Conservation (phyloP, 768 basidiomycete species). For the Leccinum broughii region DNA sequence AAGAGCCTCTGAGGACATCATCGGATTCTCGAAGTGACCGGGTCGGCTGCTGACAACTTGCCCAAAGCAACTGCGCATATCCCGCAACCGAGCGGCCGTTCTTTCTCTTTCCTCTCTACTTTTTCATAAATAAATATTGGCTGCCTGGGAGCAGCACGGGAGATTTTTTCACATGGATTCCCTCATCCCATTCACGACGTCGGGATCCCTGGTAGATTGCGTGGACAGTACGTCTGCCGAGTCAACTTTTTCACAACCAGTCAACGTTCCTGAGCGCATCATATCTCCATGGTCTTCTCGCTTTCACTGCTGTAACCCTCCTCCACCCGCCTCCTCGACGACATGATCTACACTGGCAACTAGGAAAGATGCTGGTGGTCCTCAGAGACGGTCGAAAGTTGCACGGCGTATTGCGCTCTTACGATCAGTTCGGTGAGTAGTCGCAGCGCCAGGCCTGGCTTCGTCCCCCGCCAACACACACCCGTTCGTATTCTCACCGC, state of each 20-base stretch:
- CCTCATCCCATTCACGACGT: conserved; percentile 97
- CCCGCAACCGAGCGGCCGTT: conserved; percentile 19
- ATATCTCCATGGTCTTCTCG: no score
- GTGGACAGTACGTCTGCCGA: conserved; percentile 97
- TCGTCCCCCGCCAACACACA: neutral
- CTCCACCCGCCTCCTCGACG: neutral
- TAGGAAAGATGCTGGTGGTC: conserved; percentile 99
- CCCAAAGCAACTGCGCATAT: conserved; percentile 2
- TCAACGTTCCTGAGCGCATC: conserved; percentile 45
- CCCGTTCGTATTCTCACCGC: neutral
- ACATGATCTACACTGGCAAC: conserved; percentile 19
- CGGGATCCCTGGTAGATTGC: conserved; percentile 97
- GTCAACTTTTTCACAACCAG: conserved; percentile 43
- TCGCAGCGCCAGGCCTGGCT: neutral
- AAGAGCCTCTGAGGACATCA: no score
- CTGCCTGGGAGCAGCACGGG: conserved; percentile 38
- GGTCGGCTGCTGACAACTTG: no score
- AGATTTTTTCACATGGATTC: conserved; percentile 75
- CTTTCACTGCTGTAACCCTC: conserved; percentile 2
- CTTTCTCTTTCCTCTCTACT: conserved; percentile 29
- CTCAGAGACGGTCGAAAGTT: conserved; percentile 95
- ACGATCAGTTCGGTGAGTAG: conserved; percentile 94
- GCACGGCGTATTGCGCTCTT: conserved; percentile 93
- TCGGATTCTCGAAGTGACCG: neutral
- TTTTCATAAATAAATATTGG: conserved; percentile 26